A percentile compares a stretch with the other conserved stretches of the same genome.
These are phyloP conservation scores for Aspergillus sp. DNA, from an alignment of 2,329 filamentous ascomycete species.

Conservation along the genomic window DNA sequence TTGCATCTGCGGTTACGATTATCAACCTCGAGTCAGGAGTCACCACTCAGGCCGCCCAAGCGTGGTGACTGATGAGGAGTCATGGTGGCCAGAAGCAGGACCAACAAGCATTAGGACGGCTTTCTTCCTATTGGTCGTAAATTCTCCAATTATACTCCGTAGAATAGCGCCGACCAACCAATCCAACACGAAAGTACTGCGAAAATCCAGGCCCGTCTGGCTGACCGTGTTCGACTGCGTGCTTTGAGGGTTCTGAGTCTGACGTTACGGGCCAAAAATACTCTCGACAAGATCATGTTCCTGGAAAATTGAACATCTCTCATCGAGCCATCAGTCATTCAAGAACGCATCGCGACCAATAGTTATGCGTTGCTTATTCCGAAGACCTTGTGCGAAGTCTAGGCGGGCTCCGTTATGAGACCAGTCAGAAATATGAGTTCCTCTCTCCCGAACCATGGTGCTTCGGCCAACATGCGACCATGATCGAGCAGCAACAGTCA, in stretches of 20 bases:
- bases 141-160: conserved; percentile 1
- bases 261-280: background rate
- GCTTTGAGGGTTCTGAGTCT: background rate
- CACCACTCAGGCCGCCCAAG: too few species aligned
- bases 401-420: too few species aligned
- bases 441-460: background rate
- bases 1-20: background rate
- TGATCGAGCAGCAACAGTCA: background rate
- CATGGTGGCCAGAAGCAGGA: background rate
- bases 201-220: background rate
- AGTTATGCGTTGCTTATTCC: background rate
- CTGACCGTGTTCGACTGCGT: background rate
- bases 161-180: background rate
- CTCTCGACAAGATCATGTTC: background rate
- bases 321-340: too few species aligned
- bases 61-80: background rate
- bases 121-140: conserved; percentile 6
- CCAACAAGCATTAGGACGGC: background rate
- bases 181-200: background rate
- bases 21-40: too few species aligned
- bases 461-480: background rate
- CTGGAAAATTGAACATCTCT: background rate
- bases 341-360: background rate
- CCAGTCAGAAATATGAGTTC: background rate
- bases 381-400: background rate